These are phyloP conservation scores for Syzygium aqueum DNA, from an alignment of 345 rosid species.

Conservation along the genomic window DNA sequence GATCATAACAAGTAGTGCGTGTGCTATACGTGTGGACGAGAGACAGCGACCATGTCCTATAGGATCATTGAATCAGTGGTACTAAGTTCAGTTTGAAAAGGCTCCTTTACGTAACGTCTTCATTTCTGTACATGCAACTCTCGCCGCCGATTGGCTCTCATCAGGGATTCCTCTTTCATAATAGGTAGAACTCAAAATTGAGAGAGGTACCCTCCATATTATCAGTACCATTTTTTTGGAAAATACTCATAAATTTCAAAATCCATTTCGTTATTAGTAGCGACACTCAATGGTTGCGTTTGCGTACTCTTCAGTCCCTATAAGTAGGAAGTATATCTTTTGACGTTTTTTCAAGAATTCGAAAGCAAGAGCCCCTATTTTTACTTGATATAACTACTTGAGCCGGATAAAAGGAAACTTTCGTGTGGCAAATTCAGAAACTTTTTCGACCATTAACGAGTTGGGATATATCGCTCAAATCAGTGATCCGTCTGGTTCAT, in stretches of 20 bases:
- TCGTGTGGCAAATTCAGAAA: no score
- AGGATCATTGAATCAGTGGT: neutral
- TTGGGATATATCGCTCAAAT: neutral
- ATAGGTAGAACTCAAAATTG: neutral
- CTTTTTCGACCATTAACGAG: neutral
- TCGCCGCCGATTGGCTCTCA: neutral
- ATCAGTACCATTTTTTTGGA: neutral
- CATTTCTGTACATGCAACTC: accelerated
- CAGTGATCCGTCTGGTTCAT: neutral
- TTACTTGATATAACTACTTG: no score
- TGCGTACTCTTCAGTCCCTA: neutral
- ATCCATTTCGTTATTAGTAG: neutral
- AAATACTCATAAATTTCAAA: neutral
- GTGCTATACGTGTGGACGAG: no score
- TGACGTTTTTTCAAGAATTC: no score
- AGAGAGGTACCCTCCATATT: neutral
- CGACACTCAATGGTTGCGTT: neutral
- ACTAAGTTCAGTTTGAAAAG: neutral
- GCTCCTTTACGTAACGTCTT: neutral
- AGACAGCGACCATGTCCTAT: no score
- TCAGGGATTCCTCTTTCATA: neutral
- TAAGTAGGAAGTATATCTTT: neutral
- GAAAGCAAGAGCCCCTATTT: no score
- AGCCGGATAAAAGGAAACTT: neutral
- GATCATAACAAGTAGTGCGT: no score